Evolutionary conservation across 345 rosid genomes (phyloP).

Genomic region (Linum usitatissimum): DNA sequence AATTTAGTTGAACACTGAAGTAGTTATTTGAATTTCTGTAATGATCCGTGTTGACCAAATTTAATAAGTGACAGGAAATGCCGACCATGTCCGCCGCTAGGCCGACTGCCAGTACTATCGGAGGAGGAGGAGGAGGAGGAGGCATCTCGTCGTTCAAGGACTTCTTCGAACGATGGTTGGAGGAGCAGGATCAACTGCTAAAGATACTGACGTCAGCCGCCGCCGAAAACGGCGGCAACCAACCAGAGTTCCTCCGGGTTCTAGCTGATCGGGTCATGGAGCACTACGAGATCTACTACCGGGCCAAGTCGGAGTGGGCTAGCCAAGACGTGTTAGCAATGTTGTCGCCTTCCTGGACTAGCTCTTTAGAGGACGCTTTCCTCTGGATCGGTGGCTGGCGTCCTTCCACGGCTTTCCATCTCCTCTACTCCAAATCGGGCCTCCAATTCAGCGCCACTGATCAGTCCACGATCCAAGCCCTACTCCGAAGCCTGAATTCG

Average conservation of each 20-base stretch:
- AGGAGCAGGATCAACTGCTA: slow-evolving; percentile 29
- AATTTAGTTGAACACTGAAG: too few species aligned
- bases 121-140: too few species aligned
- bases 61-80: too few species aligned
- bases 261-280: slow-evolving; percentile 21
- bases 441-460: slow-evolving; percentile 18
- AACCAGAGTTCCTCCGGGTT: background rate
- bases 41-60: too few species aligned
- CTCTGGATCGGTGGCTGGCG: slow-evolving; percentile 53
- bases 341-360: slow-evolving; percentile 39
- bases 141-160: slow-evolving; percentile 19
- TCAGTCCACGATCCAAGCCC: too few species aligned
- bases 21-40: too few species aligned
- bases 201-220: slow-evolving; percentile 25
- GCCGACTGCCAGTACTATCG: too few species aligned
- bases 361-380: slow-evolving; percentile 33
- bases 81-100: too few species aligned
- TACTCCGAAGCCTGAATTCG: too few species aligned
- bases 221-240: background rate
- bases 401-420: slow-evolving; percentile 39
- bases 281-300: slow-evolving; percentile 39
- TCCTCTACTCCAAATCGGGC: slow-evolving; percentile 42
- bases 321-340: slow-evolving; percentile 22
- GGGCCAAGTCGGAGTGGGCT: slow-evolving; percentile 24
- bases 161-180: slow-evolving; percentile 35